Evolutionary conservation across 2,329 filamentous ascomycete genomes (phyloP).

Genomic region (Phoma sp.): DNA sequence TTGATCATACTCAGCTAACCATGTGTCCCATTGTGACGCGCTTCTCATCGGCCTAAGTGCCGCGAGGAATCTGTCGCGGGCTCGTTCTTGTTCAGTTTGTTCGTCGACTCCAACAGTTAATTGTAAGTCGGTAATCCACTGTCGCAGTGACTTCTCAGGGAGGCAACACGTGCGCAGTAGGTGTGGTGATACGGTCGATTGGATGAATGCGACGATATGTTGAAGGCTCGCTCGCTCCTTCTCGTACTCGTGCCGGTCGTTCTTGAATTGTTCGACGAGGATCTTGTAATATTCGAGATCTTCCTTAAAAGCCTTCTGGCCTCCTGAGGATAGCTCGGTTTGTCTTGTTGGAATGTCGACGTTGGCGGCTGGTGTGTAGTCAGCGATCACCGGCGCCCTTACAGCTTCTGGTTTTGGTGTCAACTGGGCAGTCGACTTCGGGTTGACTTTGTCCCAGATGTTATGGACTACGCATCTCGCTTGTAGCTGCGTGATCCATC

Average conservation of each 20-base stretch:
- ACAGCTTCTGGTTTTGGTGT: background rate
- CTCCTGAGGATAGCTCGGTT: background rate
- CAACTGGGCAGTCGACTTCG: background rate
- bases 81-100: background rate
- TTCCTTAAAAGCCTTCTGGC: background rate
- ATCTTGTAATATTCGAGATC: background rate
- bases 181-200: background rate
- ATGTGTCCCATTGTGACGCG: too few species aligned
- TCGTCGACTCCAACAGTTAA: background rate
- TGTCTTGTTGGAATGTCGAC: background rate
- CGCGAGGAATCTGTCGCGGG: background rate
- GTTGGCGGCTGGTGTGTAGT: background rate
- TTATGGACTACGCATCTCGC: background rate
- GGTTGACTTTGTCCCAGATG: background rate
- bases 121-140: background rate
- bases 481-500: background rate
- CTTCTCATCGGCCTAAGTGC: background rate
- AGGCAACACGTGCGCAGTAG: background rate
- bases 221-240: background rate
- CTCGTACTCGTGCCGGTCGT: background rate
- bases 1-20: too few species aligned
- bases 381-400: background rate
- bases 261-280: background rate
- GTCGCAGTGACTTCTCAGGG: background rate
- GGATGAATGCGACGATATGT: background rate